Evolutionary conservation across 2,329 filamentous ascomycete genomes (phyloP), one percentile per base, ranked within the genome.

Genomic region (Aspergillus floridensis): DNA sequence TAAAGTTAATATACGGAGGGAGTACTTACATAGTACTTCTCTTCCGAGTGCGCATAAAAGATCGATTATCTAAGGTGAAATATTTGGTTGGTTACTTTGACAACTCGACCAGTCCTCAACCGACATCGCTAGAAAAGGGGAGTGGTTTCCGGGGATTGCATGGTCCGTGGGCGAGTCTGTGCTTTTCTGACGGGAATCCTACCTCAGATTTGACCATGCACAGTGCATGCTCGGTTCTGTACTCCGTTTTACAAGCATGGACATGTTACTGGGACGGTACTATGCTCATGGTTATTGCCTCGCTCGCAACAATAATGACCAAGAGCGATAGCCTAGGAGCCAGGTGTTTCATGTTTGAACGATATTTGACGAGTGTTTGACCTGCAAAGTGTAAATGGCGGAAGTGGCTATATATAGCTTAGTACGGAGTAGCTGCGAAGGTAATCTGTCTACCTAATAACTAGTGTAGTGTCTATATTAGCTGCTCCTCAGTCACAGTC

Each of bases 131-230:
- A 3, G 38, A 16, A 44, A 19, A 8, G 41, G 47, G 47, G 41
- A 21, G 53, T 48, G 41, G 8, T 55, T 35, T 55, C 53, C 41
- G 53, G 53, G 53, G 53, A 47, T 53, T 56, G 53, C 26, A 57
- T 59, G 60, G 60, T 61, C 60, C 60, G 56, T 60, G 60, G 61
- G 41, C 26, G 48, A 57, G 60, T 60, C 56, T 32, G 60, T 63
- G 63, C 59, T 59, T 54, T 16, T 10, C 47, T 16, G 11, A 55
- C 53, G 31, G 53, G n/a, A 55, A 47, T 47, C 41, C 29, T 55
- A 47, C 48, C 21, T 49, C 21, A 19, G 21, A 22, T 49, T 49
- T 4, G 12, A 12, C 22, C 16, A 44, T 16, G 14, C 38, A 19
- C 6, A 5, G 12, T 4, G 14, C 38, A 44, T 16, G 38, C 16